Evolutionary conservation across 306 rosid species (phyloP).

Genomic region (Sicyos edulis): DNA sequence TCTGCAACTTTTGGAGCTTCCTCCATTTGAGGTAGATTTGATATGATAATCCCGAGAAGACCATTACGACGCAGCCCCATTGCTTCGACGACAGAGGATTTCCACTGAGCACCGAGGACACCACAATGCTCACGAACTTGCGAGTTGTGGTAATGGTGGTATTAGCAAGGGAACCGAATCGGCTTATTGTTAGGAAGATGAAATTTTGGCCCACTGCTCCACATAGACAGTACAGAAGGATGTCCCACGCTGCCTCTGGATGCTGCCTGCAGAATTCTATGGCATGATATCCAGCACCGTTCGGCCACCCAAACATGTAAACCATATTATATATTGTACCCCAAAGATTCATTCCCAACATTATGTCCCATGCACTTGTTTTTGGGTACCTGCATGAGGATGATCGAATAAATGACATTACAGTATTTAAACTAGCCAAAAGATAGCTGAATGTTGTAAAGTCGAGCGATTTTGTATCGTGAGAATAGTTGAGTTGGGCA

Average conservation of each 20-base stretch:
- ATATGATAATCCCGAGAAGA: conserved; percentile 86
- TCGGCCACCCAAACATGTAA: conserved; percentile 90
- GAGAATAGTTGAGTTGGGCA: too few species aligned
- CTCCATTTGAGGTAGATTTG: conserved; percentile 94
- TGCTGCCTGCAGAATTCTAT: conserved; percentile 71
- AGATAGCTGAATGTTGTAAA: too few species aligned
- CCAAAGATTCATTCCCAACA: conserved; percentile 98
- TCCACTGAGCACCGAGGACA: conserved; percentile 85
- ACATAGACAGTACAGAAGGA: conserved; percentile 73
- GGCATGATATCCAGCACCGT: conserved; percentile 67
- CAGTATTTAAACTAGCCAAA: too few species aligned
- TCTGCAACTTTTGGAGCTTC: conserved; percentile 68
- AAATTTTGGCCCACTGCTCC: conserved; percentile 99
- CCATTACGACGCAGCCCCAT: conserved; percentile 88
- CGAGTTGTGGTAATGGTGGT: conserved; percentile 98
- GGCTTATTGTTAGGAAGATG: conserved; percentile 87
- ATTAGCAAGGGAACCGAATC: conserved; percentile 86
- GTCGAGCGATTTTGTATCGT: too few species aligned
- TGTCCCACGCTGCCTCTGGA: conserved; percentile 96
- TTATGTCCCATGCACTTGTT: conserved; percentile 94
- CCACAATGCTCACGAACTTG: conserved; percentile 91
- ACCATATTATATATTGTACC: conserved; percentile 85
- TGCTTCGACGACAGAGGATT: conserved; percentile 86
- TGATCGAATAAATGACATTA: conserved; percentile 10
- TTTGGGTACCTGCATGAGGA: conserved; percentile 63